Evolutionary conservation across 345 rosid genomes (phyloP).

Genomic region (Populus simonii): DNA sequence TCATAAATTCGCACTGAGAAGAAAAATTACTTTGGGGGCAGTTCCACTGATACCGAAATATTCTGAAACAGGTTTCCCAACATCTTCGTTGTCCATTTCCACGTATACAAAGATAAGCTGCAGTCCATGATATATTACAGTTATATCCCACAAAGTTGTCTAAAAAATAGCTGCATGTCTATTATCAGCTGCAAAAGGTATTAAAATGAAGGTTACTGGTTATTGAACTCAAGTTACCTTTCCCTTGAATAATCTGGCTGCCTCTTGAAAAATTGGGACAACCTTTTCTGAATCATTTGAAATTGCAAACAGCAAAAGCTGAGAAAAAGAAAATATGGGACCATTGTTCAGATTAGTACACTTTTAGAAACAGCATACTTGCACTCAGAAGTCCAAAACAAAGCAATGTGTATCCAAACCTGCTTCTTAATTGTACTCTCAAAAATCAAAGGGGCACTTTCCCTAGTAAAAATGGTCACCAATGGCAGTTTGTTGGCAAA

Average conservation of each 20-base stretch:
- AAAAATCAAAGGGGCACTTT: slow-evolving; percentile 69
- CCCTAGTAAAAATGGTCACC: slow-evolving; percentile 77
- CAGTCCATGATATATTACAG: slow-evolving; percentile 6
- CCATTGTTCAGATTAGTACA: not conserved
- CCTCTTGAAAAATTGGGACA: slow-evolving; percentile 64
- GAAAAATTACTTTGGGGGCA: slow-evolving; percentile 52
- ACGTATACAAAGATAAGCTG: slow-evolving; percentile 88
- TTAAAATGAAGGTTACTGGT: not conserved
- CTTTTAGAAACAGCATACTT: not conserved
- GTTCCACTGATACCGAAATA: slow-evolving; percentile 77
- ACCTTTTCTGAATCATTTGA: slow-evolving; percentile 67
- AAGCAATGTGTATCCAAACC: slow-evolving; percentile 32
- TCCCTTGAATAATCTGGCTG: slow-evolving; percentile 85
- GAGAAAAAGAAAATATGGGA: slow-evolving; percentile 25
- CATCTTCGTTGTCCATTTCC: slow-evolving; percentile 87
- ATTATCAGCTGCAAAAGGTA: not conserved
- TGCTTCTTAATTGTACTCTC: slow-evolving; percentile 91
- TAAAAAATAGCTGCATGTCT: not conserved
- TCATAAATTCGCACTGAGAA: not conserved
- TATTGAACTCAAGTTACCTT: slow-evolving; percentile 49
- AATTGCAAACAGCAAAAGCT: slow-evolving; percentile 72
- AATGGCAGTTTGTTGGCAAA: slow-evolving; percentile 83
- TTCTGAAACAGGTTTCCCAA: slow-evolving; percentile 88
- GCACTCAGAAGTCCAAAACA: not conserved
- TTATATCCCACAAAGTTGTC: not conserved